Conservation (phyloP, 768 basidiomycete genomes). For the Trametes sanguinea region DNA sequence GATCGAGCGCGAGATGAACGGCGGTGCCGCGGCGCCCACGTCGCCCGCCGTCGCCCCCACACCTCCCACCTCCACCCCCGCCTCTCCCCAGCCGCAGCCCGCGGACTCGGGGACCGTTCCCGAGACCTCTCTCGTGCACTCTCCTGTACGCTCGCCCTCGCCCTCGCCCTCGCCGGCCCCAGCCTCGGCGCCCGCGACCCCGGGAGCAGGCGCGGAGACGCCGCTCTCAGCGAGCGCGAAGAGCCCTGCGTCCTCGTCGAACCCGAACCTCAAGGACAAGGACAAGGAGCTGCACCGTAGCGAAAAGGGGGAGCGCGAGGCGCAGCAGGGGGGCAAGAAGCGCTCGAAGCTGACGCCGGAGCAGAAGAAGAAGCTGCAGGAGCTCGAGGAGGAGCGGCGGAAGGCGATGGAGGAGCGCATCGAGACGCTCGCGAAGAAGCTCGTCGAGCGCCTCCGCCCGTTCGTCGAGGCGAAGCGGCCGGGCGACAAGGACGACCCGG, state of each 20-base stretch:
- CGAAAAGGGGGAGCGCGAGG: slow-evolving; percentile 34
- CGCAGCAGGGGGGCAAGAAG: slow-evolving; percentile 39
- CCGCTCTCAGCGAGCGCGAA: slow-evolving; percentile 9
- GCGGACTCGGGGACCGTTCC: not conserved
- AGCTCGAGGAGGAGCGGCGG: slow-evolving; percentile 78
- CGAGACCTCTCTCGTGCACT: slow-evolving; percentile 4
- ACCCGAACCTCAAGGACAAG: slow-evolving; percentile 28
- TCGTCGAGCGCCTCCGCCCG: slow-evolving; percentile 82
- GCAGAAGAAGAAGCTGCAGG: slow-evolving; percentile 81
- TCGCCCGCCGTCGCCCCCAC: slow-evolving; percentile 29
- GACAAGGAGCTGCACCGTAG: slow-evolving; percentile 28
- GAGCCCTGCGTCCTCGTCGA: slow-evolving; percentile 29
- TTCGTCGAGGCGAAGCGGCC: slow-evolving; percentile 90
- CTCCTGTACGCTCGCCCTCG: slow-evolving; percentile 6
- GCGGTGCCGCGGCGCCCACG: slow-evolving; percentile 31
- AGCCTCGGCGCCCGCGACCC: slow-evolving; percentile 4
- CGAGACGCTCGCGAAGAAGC: slow-evolving; percentile 70
- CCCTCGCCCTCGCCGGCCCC: slow-evolving; percentile 5
- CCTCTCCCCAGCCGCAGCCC: slow-evolving; percentile 6
- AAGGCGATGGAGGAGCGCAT: slow-evolving; percentile 82
- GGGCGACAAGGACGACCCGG: slow-evolving; percentile 77
- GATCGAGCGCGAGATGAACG: slow-evolving; percentile 72
- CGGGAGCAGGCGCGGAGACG: not conserved
- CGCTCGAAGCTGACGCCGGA: slow-evolving; percentile 69
- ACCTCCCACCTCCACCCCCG: slow-evolving; percentile 1